Base-by-base conservation (phyloP, 2,329 filamentous ascomycete genomes). In the Biscogniauxia marginata region DNA sequence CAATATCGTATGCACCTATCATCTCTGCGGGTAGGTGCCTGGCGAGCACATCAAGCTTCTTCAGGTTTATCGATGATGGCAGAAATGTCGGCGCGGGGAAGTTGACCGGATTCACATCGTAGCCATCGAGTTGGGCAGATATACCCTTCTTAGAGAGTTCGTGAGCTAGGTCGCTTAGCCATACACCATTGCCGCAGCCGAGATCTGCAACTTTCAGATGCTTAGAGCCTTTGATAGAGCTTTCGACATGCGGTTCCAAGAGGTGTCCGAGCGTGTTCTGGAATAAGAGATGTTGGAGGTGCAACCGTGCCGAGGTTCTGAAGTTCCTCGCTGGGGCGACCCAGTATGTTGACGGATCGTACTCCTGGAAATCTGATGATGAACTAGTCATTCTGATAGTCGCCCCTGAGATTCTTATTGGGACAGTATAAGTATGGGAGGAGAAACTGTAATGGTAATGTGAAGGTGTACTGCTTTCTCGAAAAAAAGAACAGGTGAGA, bases 271-370 rank as follows among this genome's bases (percentile, higher is more conserved):
- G 52, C 0, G 65, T 68, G 39, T 66, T 67, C 46, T 69, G 63
- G 50, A 53, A 49, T 18, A 69, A 60, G n/a, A 53, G 53, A 46
- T 70, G 67, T 23, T 69, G 65, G 1, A 70, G 54, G 22, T 67
- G 65, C 43, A 69, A 62, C 4, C 64, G 61, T 1, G 64, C 62
- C 0, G 66, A 66, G 5, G 61, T 50, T 16, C 61, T 56, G 39
- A 64, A 67, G 52, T 68, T 66, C 21, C 62, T 55, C 4, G 55
- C 59, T 2, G 63, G 63, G 1, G 61, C 59, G 7, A 46, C 9
- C 65, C 63, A 67, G 58, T 53, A 65, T 0, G 50, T 53, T 7
- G 54, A 30, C 3, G 53, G n/a, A 18, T 57, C 54, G 13, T 57
- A 59, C 13, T 44, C 18, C 25, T 54, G n/a, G 7, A 3, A 21